These are phyloP conservation scores for Suillus americanus DNA, from an alignment of 768 basidiomycete species.

Conservation along the genomic window DNA sequence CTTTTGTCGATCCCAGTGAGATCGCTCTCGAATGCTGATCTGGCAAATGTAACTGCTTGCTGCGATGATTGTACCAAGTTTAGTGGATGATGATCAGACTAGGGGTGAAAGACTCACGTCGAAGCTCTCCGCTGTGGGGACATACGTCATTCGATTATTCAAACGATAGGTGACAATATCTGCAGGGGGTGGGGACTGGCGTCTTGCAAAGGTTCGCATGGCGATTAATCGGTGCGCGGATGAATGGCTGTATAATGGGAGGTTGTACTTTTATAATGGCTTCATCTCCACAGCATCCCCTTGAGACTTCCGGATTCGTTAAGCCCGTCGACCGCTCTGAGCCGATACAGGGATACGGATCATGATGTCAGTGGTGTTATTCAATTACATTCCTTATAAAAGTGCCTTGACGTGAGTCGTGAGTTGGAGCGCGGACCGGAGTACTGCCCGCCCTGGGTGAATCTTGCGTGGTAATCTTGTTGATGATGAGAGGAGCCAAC, in stretches of 20 bases:
- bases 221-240: background rate
- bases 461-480: too few relatives aligned
- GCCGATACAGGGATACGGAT: too few relatives aligned
- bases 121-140: slow-evolving; percentile 43
- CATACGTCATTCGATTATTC: slow-evolving; percentile 46
- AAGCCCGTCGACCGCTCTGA: too few relatives aligned
- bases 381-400: background rate
- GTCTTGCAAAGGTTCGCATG: background rate
- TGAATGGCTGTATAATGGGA: background rate
- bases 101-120: slow-evolving; percentile 32
- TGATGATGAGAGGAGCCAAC: background rate
- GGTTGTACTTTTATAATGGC: background rate
- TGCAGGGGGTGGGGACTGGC: slow-evolving; percentile 26
- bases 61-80: slow-evolving; percentile 14
- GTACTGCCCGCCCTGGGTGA: too few relatives aligned
- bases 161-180: slow-evolving; percentile 54
- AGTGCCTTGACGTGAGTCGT: background rate
- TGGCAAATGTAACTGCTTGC: slow-evolving; percentile 52
- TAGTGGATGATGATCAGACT: background rate
- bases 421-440: too few relatives aligned
- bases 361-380: too few relatives aligned
- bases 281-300: too few relatives aligned
- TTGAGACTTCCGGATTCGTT: too few relatives aligned
- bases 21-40: slow-evolving; percentile 45
- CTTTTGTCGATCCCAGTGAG: slow-evolving; percentile 38